Evolutionary conservation across 164 flowering plant genomes (phyloP), one percentile per base, ranked within the genome.

Genomic region (Vitis amurensis): DNA sequence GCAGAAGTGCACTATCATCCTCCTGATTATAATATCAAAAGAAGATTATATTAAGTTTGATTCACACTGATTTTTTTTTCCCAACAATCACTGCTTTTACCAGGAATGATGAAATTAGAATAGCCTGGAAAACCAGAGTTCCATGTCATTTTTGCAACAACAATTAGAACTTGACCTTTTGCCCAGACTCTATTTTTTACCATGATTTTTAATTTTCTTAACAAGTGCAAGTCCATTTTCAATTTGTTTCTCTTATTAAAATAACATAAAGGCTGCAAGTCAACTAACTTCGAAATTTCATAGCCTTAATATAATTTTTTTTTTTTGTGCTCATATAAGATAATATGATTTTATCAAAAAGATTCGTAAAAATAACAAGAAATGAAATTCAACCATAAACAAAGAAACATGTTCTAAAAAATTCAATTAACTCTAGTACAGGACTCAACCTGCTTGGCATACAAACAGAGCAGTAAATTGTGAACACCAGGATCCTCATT

Each of bases 401-500:
- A 31, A 29, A 58, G n/a, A 63, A 12, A 58, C 9, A 29, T 23
- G 7, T 61, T n/a, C 5, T 60, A 2, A 27, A 15, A 11, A 51
- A 7, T 19, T 66, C 19, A 67, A 66, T 19, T 37, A 37, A 37
- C 44, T 37, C 44, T 37, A 37, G 44, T 37, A 3, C 0, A 37
- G 44, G 44, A 37, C 4, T 37, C 59, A 71, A 93, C 99, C 97
- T 96, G 94, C 84, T 88, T 91, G 44, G 99, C 95, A 74, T 96
- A 96, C 81, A 96, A 79, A 31, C 97, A 91, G 37, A 96, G 97
- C 73, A 96, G 77, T 80, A 96, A 85, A 79, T 96, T 93, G 84
- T 96, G 99, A 76, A 91, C 84, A 69, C 98, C 97, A 78, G 98
- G 92, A 86, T 96, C 99, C 84, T 96, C 98, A 84, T 93, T 96